phyloP scores from a whole-genome alignment of 208 protist species.

The Leishmania major region DNA sequence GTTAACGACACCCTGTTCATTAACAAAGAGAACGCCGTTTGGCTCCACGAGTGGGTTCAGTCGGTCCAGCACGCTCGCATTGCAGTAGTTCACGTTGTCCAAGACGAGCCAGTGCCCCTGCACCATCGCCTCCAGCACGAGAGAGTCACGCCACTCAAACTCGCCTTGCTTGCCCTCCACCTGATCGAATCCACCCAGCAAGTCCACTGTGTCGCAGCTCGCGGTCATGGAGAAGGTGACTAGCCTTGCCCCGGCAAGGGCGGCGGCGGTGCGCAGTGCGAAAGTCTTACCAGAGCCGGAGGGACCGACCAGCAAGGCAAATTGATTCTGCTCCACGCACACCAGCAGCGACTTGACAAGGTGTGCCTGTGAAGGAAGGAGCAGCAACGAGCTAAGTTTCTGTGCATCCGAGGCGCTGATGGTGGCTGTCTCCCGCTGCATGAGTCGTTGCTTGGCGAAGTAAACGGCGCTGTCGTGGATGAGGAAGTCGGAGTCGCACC shows the following conservation, averaged over 20 bases:
- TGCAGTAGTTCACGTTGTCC: conserved; percentile 99
- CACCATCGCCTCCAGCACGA: conserved; percentile 96
- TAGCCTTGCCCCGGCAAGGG: conserved; percentile 91
- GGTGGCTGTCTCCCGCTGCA: conserved; percentile 10
- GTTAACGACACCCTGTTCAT: conserved; percentile 96
- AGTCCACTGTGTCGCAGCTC: conserved; percentile 98
- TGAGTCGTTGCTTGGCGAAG: conserved; percentile 52
- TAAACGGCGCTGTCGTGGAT: conserved; percentile 62
- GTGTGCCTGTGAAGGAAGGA: conserved; percentile 74
- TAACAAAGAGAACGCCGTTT: conserved; percentile 94
- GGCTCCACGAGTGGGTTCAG: conserved; percentile 99
- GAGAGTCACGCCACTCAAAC: conserved; percentile 99
- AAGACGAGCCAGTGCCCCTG: conserved; percentile 99
- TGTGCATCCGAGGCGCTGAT: conserved; percentile 23
- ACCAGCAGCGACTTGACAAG: conserved; percentile 85
- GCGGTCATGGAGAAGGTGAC: conserved; percentile 98
- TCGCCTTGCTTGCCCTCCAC: conserved; percentile 94
- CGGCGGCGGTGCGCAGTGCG: conserved; percentile 93
- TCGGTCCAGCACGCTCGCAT: conserved; percentile 98
- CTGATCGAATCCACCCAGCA: conserved; percentile 99
- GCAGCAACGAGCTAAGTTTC: conserved; percentile 35
- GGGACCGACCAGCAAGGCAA: conserved; percentile 96
- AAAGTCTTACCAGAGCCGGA: conserved; percentile 97
- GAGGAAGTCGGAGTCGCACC: conserved; percentile 68
- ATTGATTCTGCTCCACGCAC: conserved; percentile 94